Conservation (phyloP, 208 protist species). For the Strigomonas culicis region DNA sequence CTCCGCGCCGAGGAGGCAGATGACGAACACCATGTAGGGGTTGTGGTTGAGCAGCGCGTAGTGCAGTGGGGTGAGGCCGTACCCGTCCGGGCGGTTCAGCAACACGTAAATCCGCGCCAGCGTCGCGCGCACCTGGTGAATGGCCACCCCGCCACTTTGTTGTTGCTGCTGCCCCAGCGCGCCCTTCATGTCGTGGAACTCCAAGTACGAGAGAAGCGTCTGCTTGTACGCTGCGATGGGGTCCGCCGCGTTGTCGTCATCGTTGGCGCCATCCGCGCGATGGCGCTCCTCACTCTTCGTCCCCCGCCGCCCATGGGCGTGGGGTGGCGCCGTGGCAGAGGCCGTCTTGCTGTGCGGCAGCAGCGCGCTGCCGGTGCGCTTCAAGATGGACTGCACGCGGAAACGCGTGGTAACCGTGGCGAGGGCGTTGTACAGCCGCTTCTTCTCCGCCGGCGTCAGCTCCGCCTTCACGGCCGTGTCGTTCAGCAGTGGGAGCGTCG, state of each 20-base stretch:
- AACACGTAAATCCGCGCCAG: not conserved
- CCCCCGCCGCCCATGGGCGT: no score
- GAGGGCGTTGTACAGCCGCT: not conserved
- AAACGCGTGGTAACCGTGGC: not conserved
- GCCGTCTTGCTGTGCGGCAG: no score
- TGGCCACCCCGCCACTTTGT: not conserved
- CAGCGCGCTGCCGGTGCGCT: no score
- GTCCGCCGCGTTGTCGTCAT: no score
- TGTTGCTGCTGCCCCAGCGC: not conserved
- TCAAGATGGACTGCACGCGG: not conserved
- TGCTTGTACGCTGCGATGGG: no score
- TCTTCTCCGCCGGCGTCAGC: not conserved
- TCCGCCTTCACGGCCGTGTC: not conserved
- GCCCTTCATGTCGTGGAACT: no score
- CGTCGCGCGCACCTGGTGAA: not conserved
- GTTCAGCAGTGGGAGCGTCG: no score
- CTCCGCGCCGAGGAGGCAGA: not conserved
- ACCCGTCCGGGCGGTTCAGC: not conserved
- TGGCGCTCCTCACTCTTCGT: no score
- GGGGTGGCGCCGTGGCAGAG: no score
- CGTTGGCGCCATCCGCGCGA: no score
- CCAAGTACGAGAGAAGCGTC: no score
- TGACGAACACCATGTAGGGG: not conserved
- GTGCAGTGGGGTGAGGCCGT: not conserved
- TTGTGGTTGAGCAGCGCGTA: not conserved